Conservation (phyloP, 768 basidiomycete genomes). For the Chalciporus pseudorubinellus region DNA sequence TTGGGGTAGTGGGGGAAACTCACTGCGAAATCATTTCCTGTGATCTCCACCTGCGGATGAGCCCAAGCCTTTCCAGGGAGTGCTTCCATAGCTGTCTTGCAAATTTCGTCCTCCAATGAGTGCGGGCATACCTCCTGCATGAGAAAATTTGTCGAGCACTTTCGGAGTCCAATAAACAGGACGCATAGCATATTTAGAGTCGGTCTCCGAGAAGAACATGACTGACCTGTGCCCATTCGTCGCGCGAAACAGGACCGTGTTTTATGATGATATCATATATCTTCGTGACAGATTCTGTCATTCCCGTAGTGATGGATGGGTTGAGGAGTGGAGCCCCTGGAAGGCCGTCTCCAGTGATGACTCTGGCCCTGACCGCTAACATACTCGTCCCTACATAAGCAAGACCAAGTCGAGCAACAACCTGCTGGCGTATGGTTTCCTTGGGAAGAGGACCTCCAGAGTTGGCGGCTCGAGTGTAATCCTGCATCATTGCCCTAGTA, state of each 20-base stretch:
- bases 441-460: constrained; percentile 5
- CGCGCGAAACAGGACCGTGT: constrained; percentile 2
- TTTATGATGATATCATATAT: constrained; percentile 14
- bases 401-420: constrained; percentile 3
- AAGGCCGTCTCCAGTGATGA: background rate
- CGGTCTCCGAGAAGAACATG: constrained; percentile 16
- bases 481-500: background rate
- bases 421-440: constrained; percentile 19
- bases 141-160: constrained; percentile 19
- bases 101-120: constrained; percentile 21
- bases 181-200: constrained; percentile 25
- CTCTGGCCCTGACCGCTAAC: background rate
- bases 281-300: constrained; percentile 19
- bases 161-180: constrained; percentile 23
- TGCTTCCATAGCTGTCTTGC: constrained; percentile 13
- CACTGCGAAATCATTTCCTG: constrained; percentile 12
- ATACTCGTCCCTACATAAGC: constrained; percentile 1
- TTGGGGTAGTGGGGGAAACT: too few relatives aligned
- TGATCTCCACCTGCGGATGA: constrained; percentile 20
- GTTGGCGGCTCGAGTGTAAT: background rate
- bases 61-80: constrained; percentile 25
- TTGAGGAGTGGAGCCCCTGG: constrained; percentile 11
- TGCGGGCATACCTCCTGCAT: constrained; percentile 26
- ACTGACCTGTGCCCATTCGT: constrained; percentile 13
- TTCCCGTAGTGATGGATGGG: constrained; percentile 23